These are phyloP conservation scores for Apiotrichum montevideense DNA, from an alignment of 1,284 basidiomycete species.

Conservation along the genomic window DNA sequence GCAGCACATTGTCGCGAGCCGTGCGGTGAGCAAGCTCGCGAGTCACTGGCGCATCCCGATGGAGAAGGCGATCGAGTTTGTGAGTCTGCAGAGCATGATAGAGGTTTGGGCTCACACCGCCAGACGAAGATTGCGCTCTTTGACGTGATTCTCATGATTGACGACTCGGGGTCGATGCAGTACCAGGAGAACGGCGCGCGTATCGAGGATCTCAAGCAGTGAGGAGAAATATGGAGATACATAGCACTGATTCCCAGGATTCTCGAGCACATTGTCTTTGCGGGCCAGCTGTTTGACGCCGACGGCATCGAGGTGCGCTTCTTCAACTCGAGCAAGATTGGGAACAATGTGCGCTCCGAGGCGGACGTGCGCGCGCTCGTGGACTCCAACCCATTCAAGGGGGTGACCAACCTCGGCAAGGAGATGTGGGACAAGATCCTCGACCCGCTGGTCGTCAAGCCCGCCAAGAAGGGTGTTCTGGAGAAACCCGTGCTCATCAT, in stretches of 20 bases:
- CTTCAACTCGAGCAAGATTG: slow-evolving; percentile 47
- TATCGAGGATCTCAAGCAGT: slow-evolving; percentile 47
- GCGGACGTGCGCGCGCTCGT: slow-evolving; percentile 19
- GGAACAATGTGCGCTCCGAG: slow-evolving; percentile 45
- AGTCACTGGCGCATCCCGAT: slow-evolving; percentile 46
- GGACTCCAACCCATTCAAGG: slow-evolving; percentile 1
- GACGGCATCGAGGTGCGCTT: slow-evolving; percentile 48
- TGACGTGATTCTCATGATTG: slow-evolving; percentile 44
- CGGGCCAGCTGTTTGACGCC: slow-evolving; percentile 44
- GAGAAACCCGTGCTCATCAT: slow-evolving; percentile 49
- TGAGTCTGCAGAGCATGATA: neutral
- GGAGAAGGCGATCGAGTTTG: slow-evolving; percentile 45
- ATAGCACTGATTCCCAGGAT: slow-evolving; percentile 13
- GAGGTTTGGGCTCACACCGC: neutral
- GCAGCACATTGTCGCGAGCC: slow-evolving; percentile 41
- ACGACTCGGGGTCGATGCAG: slow-evolving; percentile 47
- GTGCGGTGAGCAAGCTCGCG: slow-evolving; percentile 44
- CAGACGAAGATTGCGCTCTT: slow-evolving; percentile 46
- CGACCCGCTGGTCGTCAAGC: slow-evolving; percentile 47
- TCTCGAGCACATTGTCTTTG: slow-evolving; percentile 45
- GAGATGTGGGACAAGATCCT: slow-evolving; percentile 44
- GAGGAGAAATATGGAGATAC: slow-evolving; percentile 3
- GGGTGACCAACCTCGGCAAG: slow-evolving; percentile 23
- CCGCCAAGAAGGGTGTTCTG: slow-evolving; percentile 37
- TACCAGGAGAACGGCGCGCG: slow-evolving; percentile 45